phyloP scores from a whole-genome alignment of 1,139 yeast genomes.

The Candida sp. region DNA sequence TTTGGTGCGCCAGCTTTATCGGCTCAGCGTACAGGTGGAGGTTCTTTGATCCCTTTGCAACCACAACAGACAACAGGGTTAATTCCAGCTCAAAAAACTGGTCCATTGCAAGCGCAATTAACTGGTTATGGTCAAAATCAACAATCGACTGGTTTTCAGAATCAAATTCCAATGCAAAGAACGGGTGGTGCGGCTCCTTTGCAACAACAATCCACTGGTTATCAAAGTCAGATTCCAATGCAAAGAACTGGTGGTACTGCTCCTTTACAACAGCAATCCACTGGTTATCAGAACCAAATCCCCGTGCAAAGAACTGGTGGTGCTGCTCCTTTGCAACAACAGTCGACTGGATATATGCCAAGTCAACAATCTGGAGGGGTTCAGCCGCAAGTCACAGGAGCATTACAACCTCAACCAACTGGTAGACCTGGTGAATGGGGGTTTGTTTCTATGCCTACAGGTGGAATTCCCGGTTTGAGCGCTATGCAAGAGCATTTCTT shows the following conservation, averaged over 20 bases:
- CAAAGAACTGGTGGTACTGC: slow-evolving; percentile 30
- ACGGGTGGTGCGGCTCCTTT: slow-evolving; percentile 21
- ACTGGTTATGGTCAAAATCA: slow-evolving; percentile 25
- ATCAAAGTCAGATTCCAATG: slow-evolving; percentile 28
- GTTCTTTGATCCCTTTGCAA: slow-evolving; percentile 41
- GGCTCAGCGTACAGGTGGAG: slow-evolving; percentile 44
- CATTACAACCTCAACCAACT: slow-evolving; percentile 51
- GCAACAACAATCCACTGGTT: slow-evolving; percentile 25
- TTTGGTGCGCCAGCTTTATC: slow-evolving; percentile 18
- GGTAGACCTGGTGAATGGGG: slow-evolving; percentile 88
- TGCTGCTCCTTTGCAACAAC: slow-evolving; percentile 16
- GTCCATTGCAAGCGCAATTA: slow-evolving; percentile 26
- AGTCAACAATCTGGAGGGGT: slow-evolving; percentile 38
- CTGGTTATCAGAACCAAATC: slow-evolving; percentile 30
- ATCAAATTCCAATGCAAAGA: slow-evolving; percentile 35
- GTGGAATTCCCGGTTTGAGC: slow-evolving; percentile 73
- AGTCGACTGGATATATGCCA: slow-evolving; percentile 36
- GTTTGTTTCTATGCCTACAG: slow-evolving; percentile 67
- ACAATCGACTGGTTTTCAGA: slow-evolving; percentile 30
- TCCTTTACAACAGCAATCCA: slow-evolving; percentile 19
- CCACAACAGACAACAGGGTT: slow-evolving; percentile 49
- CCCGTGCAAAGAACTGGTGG: slow-evolving; percentile 36
- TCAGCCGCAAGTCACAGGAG: slow-evolving; percentile 41
- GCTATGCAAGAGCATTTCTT: slow-evolving; percentile 74
- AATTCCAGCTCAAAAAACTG: slow-evolving; percentile 42